Evolutionary conservation across 148 eudicot species (phyloP).

Genomic region (Rheum nobile): DNA sequence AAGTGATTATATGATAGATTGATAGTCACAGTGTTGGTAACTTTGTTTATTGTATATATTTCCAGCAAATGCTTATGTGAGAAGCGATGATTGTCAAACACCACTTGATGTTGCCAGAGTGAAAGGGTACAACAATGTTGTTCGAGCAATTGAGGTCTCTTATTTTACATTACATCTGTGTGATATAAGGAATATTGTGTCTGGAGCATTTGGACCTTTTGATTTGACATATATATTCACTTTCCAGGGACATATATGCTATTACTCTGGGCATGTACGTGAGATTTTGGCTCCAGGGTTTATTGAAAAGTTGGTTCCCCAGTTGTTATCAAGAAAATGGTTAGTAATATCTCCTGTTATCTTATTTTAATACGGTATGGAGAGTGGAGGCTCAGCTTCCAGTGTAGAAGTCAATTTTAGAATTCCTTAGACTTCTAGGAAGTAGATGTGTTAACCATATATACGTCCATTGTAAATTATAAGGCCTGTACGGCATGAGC

Average conservation of each 20-base stretch:
- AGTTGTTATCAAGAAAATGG: conserved; percentile 39
- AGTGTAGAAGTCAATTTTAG: background rate
- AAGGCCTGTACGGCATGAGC: too few relatives aligned
- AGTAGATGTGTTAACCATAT: background rate
- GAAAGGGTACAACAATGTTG: conserved; percentile 38
- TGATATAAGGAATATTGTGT: background rate
- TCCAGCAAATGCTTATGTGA: conserved; percentile 42
- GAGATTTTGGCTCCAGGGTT: conserved; percentile 38
- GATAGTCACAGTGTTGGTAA: background rate
- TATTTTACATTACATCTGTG: background rate
- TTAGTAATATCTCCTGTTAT: conserved; percentile 17
- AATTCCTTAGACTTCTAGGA: background rate
- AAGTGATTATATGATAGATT: background rate
- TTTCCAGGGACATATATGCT: conserved; percentile 38
- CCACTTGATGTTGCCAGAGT: conserved; percentile 47
- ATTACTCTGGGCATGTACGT: conserved; percentile 39
- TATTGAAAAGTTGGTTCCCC: conserved; percentile 37
- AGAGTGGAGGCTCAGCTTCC: background rate
- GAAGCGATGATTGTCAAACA: conserved; percentile 51
- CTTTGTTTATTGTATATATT: background rate
- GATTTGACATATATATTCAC: background rate
- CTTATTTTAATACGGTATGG: background rate
- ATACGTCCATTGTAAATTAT: background rate
- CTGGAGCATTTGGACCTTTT: background rate
- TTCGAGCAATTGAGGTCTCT: conserved; percentile 48